phyloP scores from a whole-genome alignment of 2,329 filamentous ascomycete species.

The Fusarium globosum region DNA sequence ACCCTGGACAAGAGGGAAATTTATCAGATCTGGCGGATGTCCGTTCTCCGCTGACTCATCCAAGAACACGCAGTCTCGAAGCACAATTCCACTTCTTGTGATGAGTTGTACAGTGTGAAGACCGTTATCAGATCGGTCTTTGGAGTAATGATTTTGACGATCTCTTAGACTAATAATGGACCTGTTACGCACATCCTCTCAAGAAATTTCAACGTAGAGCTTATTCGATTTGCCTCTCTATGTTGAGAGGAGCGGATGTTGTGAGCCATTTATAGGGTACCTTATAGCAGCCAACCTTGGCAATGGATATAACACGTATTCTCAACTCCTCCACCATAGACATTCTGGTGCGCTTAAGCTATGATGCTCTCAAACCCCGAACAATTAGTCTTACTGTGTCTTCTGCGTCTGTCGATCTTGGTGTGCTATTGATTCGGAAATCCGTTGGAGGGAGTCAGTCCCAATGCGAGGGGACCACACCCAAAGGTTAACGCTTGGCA shows the following conservation, averaged over 20 bases:
- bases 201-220: background rate
- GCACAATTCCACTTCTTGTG: background rate
- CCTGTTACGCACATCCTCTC: background rate
- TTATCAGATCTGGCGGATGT: conserved; percentile 18
- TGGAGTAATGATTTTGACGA: background rate
- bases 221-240: background rate
- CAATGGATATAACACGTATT: background rate
- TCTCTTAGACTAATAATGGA: conserved; percentile 7
- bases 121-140: conserved; percentile 33
- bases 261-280: conserved; percentile 22
- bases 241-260: background rate
- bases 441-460: background rate
- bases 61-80: background rate
- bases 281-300: background rate
- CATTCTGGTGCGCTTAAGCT: background rate
- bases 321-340: background rate
- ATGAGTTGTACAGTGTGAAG: conserved; percentile 12
- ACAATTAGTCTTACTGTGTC: background rate
- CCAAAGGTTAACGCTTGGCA: background rate
- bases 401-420: background rate
- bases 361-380: background rate
- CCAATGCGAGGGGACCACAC: background rate
- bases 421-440: background rate
- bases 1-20: background rate
- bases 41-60: conserved; percentile 11